Evolutionary conservation across 164 flowering plant species (phyloP).

Genomic region (Tetrastigma voinierianum): DNA sequence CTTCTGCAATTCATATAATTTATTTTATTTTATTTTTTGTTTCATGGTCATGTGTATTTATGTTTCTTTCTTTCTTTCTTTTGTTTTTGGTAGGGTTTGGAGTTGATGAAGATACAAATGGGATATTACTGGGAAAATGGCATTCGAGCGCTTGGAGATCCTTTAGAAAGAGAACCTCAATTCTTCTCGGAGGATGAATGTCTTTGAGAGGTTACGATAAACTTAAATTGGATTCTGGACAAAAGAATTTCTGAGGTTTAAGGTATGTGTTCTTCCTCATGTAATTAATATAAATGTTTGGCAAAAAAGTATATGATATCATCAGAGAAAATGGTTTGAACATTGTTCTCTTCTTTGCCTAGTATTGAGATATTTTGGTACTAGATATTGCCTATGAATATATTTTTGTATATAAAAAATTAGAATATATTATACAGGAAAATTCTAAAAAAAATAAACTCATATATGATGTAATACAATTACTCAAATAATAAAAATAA

Average conservation of each 20-base stretch:
- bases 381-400: too few species aligned
- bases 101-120: conserved; percentile 65
- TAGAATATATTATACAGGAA: too few species aligned
- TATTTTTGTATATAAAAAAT: too few species aligned
- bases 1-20: too few species aligned
- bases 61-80: not conserved
- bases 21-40: too few species aligned
- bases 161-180: conserved; percentile 38
- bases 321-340: too few species aligned
- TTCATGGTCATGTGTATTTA: not conserved
- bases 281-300: not conserved
- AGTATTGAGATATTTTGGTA: too few species aligned
- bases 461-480: too few species aligned
- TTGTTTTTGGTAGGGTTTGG: conserved; percentile 56
- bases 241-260: conserved; percentile 66
- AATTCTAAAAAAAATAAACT: too few species aligned
- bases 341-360: too few species aligned
- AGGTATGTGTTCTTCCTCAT: conserved; percentile 37
- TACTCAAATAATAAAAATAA: too few species aligned
- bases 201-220: conserved; percentile 58
- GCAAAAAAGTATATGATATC: too few species aligned
- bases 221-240: conserved; percentile 35
- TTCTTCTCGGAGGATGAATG: conserved; percentile 62
- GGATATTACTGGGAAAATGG: conserved; percentile 57
- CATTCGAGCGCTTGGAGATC: conserved; percentile 41